Percentiles rank a stretch among this genome's conserved stretches.
Evolutionary conservation across 345 rosid genomes (phyloP).

Genomic region (Bruguiera gymnorhiza): DNA sequence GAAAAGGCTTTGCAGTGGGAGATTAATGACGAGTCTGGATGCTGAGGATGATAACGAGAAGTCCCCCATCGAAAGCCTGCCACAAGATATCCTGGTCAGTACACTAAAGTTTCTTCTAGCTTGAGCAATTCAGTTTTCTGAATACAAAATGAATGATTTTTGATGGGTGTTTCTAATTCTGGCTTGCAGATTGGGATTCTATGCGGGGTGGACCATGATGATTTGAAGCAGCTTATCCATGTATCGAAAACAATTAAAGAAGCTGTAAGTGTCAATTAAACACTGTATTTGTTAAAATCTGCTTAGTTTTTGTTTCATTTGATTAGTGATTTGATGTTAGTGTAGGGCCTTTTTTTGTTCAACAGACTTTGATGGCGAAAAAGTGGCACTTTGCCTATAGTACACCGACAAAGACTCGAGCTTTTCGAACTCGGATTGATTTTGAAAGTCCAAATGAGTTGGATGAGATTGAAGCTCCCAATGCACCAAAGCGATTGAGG

Average conservation of each 20-base stretch:
- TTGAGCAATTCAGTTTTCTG: not conserved
- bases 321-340: not conserved
- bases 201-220: conserved; percentile 66
- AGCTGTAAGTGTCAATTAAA: conserved; percentile 50
- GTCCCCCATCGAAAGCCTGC: conserved; percentile 60
- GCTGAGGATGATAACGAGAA: conserved; percentile 17
- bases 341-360: not conserved
- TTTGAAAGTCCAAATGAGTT: conserved; percentile 24
- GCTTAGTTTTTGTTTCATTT: not conserved
- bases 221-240: conserved; percentile 55
- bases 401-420: conserved; percentile 61
- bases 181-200: conserved; percentile 55
- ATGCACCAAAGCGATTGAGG: conserved; percentile 50
- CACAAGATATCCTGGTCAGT: conserved; percentile 75
- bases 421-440: conserved; percentile 39
- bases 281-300: not conserved
- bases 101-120: not conserved
- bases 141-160: not conserved
- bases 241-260: conserved; percentile 68
- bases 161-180: not conserved
- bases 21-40: not conserved
- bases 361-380: conserved; percentile 62
- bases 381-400: conserved; percentile 53
- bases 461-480: conserved; percentile 56
- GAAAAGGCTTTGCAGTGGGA: conserved; percentile 54